Evolutionary conservation across 768 basidiomycete genomes (phyloP).

Genomic region (Fistulinella prunicolor): DNA sequence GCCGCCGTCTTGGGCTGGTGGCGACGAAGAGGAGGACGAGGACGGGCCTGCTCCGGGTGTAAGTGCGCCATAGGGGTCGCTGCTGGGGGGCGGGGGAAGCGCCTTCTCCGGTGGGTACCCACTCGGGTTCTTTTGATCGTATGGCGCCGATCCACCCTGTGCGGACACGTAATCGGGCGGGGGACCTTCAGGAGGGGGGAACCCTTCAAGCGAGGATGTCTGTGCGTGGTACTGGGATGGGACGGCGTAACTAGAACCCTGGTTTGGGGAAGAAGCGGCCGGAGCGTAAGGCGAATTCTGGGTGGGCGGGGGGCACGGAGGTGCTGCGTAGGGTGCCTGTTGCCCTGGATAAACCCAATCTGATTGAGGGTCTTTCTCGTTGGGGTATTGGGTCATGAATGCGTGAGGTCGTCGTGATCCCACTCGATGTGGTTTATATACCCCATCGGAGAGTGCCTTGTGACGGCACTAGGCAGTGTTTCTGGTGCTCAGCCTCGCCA

Average conservation of each 20-base stretch:
- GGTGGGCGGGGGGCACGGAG: constrained; percentile 11
- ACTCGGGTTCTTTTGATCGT: background rate
- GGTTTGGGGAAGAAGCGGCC: background rate
- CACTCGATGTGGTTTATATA: constrained; percentile 1
- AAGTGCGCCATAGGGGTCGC: background rate
- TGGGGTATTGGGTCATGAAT: constrained; percentile 20
- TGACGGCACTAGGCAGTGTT: background rate
- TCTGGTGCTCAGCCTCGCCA: background rate
- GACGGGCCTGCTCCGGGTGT: constrained; percentile 1
- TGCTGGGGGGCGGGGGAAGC: background rate
- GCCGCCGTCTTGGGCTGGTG: background rate
- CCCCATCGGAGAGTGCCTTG: background rate
- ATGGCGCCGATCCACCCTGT: background rate
- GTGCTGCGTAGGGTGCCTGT: constrained; percentile 1
- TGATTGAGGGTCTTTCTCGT: constrained; percentile 24
- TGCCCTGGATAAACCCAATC: constrained; percentile 11
- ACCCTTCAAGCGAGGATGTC: constrained; percentile 5
- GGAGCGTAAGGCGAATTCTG: constrained; percentile 2
- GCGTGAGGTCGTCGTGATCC: background rate
- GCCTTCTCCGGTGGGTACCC: background rate
- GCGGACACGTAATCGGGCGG: constrained; percentile 14
- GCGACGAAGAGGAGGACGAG: background rate
- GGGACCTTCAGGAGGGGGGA: constrained; percentile 4
- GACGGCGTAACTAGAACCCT: background rate
- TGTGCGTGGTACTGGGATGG: background rate